Evolutionary conservation across 768 basidiomycete genomes (phyloP).

Genomic region (Kwoniella mangroviensis): DNA sequence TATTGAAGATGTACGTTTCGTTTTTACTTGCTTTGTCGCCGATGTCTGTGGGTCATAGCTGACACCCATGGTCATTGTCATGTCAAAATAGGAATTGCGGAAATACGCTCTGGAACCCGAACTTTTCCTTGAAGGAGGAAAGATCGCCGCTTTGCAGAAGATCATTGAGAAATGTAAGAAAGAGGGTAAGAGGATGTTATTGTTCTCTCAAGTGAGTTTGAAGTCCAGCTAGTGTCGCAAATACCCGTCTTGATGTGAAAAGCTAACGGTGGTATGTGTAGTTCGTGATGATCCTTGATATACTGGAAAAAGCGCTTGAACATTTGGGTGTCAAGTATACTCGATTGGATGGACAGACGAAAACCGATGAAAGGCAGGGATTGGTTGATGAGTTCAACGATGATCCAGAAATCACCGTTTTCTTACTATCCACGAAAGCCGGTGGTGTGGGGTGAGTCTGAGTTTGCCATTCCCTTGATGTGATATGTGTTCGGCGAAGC

Average conservation of each 20-base stretch:
- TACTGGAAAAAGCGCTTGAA: slow-evolving; percentile 80
- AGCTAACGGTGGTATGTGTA: slow-evolving; percentile 72
- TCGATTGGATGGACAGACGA: slow-evolving; percentile 87
- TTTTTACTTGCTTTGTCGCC: too few species aligned
- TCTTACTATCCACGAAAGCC: slow-evolving; percentile 88
- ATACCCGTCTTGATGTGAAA: too few species aligned
- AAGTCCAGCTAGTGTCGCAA: too few species aligned
- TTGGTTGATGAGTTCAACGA: slow-evolving; percentile 95
- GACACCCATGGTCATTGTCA: not conserved
- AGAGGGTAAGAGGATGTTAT: slow-evolving; percentile 78
- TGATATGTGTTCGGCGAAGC: not conserved
- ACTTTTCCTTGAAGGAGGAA: slow-evolving; percentile 85
- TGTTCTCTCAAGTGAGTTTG: slow-evolving; percentile 84
- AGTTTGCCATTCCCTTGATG: not conserved
- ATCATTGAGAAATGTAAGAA: slow-evolving; percentile 71
- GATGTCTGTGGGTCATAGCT: not conserved
- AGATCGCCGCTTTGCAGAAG: slow-evolving; percentile 73
- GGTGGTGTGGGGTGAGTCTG: slow-evolving; percentile 59
- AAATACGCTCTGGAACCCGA: slow-evolving; percentile 74
- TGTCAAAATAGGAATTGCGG: slow-evolving; percentile 57
- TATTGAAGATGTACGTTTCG: slow-evolving; percentile 74
- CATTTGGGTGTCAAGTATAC: slow-evolving; percentile 74
- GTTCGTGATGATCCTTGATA: slow-evolving; percentile 96
- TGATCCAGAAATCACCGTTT: slow-evolving; percentile 81
- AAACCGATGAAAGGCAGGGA: slow-evolving; percentile 89